Evolutionary conservation across 169 alveolate genomes (phyloP).

Genomic region (Eimeria brunetti): DNA sequence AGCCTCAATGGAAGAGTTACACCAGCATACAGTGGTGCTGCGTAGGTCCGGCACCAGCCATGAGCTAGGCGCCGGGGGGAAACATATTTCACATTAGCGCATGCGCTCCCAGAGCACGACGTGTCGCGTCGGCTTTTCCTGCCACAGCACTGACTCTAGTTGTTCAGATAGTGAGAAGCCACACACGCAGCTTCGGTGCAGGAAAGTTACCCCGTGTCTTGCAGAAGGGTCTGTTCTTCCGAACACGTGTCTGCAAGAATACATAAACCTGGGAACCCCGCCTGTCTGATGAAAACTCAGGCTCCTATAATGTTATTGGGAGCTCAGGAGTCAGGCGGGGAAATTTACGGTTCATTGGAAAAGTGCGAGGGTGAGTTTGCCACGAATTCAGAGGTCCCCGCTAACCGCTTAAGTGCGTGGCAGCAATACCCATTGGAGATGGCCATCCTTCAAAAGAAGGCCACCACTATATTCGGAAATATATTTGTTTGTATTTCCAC

Average conservation of each 20-base stretch:
- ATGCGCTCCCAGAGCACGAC: not conserved
- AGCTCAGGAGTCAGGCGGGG: not conserved
- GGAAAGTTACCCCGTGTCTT: not conserved
- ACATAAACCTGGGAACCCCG: not conserved
- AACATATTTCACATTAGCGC: not conserved
- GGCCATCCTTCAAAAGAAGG: not conserved
- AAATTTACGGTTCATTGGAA: not conserved
- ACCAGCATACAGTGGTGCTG: constrained; percentile 12
- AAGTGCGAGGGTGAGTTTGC: not conserved
- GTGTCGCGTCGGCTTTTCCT: not conserved
- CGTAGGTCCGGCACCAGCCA: not conserved
- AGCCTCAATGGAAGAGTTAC: not conserved
- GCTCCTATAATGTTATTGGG: not conserved
- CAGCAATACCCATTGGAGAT: not conserved
- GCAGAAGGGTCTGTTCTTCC: not conserved
- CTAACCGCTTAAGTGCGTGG: not conserved
- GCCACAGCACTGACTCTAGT: not conserved
- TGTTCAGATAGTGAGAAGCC: not conserved
- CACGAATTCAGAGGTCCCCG: not conserved
- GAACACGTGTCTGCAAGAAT: not conserved
- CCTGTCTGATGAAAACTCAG: not conserved
- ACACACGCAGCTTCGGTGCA: not conserved
- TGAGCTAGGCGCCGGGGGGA: constrained; percentile 9
- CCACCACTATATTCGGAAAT: not conserved
- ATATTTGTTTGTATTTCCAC: not conserved